These are phyloP conservation scores for Miscanthus sacchariflorus DNA, from an alignment of 202 grass and related monocot genomes.

Conservation along the genomic window DNA sequence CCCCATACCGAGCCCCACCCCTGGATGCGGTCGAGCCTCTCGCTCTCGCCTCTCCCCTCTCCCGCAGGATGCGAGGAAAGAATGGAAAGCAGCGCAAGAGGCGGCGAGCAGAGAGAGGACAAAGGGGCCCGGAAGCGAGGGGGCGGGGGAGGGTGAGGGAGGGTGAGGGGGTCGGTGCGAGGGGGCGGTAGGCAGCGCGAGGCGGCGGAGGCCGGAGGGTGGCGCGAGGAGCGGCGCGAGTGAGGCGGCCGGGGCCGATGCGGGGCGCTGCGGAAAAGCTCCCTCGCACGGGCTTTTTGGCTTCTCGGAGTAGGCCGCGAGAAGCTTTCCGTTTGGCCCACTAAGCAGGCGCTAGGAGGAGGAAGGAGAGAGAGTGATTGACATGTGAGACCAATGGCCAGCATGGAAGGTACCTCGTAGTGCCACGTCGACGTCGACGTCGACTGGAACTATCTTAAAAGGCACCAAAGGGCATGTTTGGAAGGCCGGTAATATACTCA, in stretches of 20 bases:
- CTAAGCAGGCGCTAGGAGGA: too few species aligned
- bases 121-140: not conserved
- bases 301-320: not conserved
- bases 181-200: too few species aligned
- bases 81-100: slow-evolving; percentile 18
- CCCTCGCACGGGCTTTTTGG: not conserved
- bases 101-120: slow-evolving; percentile 8
- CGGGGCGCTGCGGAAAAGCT: not conserved
- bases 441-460: too few species aligned
- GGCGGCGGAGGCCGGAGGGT: too few species aligned
- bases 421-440: too few species aligned
- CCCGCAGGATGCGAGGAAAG: not conserved
- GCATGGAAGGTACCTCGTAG: too few species aligned
- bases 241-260: not conserved
- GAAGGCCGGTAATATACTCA: too few species aligned
- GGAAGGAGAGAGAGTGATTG: too few species aligned
- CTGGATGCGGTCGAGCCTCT: not conserved
- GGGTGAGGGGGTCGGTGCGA: too few species aligned
- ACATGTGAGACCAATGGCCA: too few species aligned
- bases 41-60: not conserved
- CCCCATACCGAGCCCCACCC: slow-evolving; percentile 48
- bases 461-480: too few species aligned
- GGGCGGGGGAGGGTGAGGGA: too few species aligned
- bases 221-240: not conserved
- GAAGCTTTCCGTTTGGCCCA: not conserved